Percentiles rank a stretch among this genome's conserved stretches.
Evolutionary conservation across 768 basidiomycete species (phyloP).

Genomic region (Sporobolomyces pararoseus): DNA sequence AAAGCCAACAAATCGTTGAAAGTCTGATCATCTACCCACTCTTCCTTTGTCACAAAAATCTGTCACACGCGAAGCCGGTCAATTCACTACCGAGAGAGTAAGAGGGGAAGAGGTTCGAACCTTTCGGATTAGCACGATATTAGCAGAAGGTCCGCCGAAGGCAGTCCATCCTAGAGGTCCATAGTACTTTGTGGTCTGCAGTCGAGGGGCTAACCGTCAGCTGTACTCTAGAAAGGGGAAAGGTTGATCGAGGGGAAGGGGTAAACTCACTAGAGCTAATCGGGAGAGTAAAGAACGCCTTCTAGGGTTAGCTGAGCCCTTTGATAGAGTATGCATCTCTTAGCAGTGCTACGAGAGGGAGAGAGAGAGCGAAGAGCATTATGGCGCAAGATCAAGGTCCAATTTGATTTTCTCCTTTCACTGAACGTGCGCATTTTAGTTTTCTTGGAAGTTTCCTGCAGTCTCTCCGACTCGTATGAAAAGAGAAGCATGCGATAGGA

Average conservation of each 20-base stretch:
- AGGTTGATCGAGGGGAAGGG: too few species aligned
- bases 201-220: too few species aligned
- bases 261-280: neutral
- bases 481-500: too few species aligned
- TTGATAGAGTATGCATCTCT: constrained; percentile 1
- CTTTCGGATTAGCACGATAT: constrained; percentile 55
- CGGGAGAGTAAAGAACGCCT: neutral
- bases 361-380: neutral
- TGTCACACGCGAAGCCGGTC: constrained; percentile 39
- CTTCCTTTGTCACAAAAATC: constrained; percentile 46
- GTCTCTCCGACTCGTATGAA: too few species aligned
- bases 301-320: neutral
- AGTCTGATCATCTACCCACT: constrained; percentile 47
- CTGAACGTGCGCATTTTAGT: neutral
- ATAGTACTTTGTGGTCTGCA: constrained; percentile 4
- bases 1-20: constrained; percentile 56
- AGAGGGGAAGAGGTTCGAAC: neutral
- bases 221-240: neutral
- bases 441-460: constrained; percentile 7
- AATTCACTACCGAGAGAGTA: neutral
- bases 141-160: constrained; percentile 57
- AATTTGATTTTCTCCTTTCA: neutral
- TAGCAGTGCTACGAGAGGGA: neutral
- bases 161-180: constrained; percentile 51
- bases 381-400: neutral